These are phyloP conservation scores for Aristolochia californica DNA, from an alignment of 164 flowering plant genomes.

Conservation along the genomic window DNA sequence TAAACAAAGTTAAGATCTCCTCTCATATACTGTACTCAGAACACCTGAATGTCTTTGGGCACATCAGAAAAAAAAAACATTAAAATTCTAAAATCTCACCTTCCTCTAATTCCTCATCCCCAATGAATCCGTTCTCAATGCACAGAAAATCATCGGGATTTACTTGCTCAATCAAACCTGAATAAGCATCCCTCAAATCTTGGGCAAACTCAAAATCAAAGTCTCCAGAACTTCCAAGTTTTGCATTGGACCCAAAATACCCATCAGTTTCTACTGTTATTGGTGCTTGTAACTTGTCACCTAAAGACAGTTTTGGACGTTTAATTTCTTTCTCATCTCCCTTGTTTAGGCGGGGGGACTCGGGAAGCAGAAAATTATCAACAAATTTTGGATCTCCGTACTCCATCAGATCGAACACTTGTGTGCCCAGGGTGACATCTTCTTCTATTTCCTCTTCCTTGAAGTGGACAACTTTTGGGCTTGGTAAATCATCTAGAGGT, in stretches of 20 bases:
- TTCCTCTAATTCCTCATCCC: conserved; percentile 56
- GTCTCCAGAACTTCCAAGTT: conserved; percentile 12
- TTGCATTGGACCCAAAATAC: conserved; percentile 4
- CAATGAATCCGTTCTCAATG: conserved; percentile 28
- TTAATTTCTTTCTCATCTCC: conserved; percentile 7
- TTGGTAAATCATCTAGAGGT: conserved; percentile 16
- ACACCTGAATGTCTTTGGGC: too few relatives aligned
- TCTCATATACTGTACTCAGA: too few relatives aligned
- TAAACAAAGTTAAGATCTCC: too few relatives aligned
- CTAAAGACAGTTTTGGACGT: not conserved
- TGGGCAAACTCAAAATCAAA: conserved; percentile 48
- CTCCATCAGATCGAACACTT: conserved; percentile 40
- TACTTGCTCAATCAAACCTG: conserved; percentile 32
- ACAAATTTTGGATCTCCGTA: conserved; percentile 8
- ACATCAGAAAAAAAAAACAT: too few relatives aligned
- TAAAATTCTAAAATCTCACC: conserved; percentile 41
- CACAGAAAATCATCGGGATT: conserved; percentile 62
- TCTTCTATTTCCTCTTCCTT: conserved; percentile 71
- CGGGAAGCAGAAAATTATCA: conserved; percentile 2
- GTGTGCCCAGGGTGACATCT: conserved; percentile 25
- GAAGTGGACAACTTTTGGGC: conserved; percentile 42
- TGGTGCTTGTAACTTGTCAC: not conserved
- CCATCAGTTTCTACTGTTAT: conserved; percentile 4
- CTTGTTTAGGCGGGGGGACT: not conserved
- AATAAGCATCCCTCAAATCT: conserved; percentile 44